Evolutionary conservation across 1,284 basidiomycete genomes (phyloP), one percentile per base, ranked within the genome.

Genomic region (Papiliotrema nemorosa): DNA sequence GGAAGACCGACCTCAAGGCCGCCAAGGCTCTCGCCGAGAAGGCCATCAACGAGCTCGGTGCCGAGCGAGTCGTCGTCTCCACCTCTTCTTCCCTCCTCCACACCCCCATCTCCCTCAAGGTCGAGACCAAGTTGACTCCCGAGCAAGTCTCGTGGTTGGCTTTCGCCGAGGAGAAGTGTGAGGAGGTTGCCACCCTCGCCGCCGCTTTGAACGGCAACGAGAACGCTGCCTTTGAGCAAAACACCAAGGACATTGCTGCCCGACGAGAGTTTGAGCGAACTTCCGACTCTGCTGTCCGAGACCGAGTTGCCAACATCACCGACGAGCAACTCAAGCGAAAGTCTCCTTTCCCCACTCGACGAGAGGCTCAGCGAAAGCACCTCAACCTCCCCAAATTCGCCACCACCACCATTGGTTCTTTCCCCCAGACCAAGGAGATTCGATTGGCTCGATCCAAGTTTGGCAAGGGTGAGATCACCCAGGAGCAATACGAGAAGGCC

Each of bases 341-440:
- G 82, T 91, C 81, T 75, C 82, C 86, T 66, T 99, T 98, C 84
- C 78, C 87, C 49, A 78, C 80, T 57, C 92, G 96, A 75, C 85
- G 88, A 76, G 86, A 88, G 69, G 82, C 90, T 52, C 96, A 99
- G 80, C 84, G 85, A 76, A 84, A 89, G 78, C 82, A 88, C 73
- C 84, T 97, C 74, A 81, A 87, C 64, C 84, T 99, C 26, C 96
- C 96, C 76, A 87, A 86, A 77, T 98, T 98, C 86, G 92, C 94
- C 55, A 97, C 93, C 64, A 98, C 94, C 61, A 97, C 93, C 66
- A 97, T 97, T 66, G 94, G 93, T 59, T 97, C 94, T 39, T 98
- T 97, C 89, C 90, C 90, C 67, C 92, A 99, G 87, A 99, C 96
- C 75, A 96, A 97, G 80, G 94, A 98, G 79, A 99, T 99, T 68